Conservation (phyloP, 768 basidiomycete species). For the Candolleomyces aberdarensis region DNA sequence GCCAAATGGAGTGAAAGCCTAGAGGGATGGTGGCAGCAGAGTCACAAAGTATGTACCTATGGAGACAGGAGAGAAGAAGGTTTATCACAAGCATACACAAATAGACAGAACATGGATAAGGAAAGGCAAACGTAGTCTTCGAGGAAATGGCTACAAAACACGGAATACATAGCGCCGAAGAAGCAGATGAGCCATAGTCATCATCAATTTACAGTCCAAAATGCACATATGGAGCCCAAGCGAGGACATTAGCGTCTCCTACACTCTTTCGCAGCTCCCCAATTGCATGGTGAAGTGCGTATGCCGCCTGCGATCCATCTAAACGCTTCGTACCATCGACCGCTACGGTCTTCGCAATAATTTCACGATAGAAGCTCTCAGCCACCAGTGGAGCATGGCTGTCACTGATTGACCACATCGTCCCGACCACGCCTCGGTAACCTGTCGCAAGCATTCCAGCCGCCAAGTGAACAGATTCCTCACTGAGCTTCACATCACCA, state of each 20-base stretch:
- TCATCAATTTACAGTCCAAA: slow-evolving; percentile 7
- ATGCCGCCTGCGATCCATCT: not conserved
- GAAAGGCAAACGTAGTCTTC: too few species aligned
- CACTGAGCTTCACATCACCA: slow-evolving; percentile 11
- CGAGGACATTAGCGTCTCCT: not conserved
- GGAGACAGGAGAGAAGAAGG: too few species aligned
- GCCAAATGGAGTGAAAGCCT: too few species aligned
- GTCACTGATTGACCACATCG: slow-evolving; percentile 19
- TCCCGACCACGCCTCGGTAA: slow-evolving; percentile 14
- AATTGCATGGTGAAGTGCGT: slow-evolving; percentile 7
- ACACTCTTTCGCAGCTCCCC: not conserved
- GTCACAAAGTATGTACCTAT: too few species aligned
- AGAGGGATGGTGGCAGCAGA: too few species aligned
- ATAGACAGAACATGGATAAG: too few species aligned
- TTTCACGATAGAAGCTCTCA: not conserved
- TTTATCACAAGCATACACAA: too few species aligned
- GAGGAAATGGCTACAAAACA: too few species aligned
- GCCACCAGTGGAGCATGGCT: slow-evolving; percentile 10
- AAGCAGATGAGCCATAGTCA: too few species aligned
- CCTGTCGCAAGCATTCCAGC: slow-evolving; percentile 18
- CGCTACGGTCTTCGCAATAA: not conserved
- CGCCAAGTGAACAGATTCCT: slow-evolving; percentile 17
- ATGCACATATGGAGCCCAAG: slow-evolving; percentile 13
- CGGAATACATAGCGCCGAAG: too few species aligned
- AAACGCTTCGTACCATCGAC: not conserved